Evolutionary conservation across 495 filamentous ascomycete genomes (phyloP), one percentile per base, ranked within the genome.

Genomic region (Penicillium cosmopolitanum): DNA sequence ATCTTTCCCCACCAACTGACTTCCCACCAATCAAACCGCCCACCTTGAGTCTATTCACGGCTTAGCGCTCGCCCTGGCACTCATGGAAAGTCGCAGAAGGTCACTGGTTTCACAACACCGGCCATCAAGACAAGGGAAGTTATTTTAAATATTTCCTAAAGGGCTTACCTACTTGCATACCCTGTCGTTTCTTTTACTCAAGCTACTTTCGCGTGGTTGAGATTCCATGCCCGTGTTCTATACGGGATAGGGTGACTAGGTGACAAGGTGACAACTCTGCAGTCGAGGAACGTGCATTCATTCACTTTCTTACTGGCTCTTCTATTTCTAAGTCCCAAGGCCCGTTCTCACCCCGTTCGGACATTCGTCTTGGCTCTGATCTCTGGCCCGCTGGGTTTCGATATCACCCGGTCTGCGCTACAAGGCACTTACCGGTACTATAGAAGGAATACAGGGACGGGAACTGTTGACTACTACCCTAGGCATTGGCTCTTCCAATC

Each of bases 41-140:
- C 31, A 10, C 44, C 44, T 21, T 9, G 23, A 48, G 46, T 23
- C 46, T 3, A 4, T 19, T 57, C 47, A 12, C 16, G 42, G 50
- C 28, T 46, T 62, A 58, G 60, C 35, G 60, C 46, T 48, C 18
- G 46, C 19, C 25, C 23, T 31, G 23, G 15, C 31, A 36, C 33
- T 53, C 50, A 31, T 57, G 21, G 55, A 55, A 58, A 58, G 51
- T 58, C 53, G 48, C 53, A 61, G 59, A 53, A 61, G n/a, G 28
- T 50, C 38, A 16, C 48, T 53, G 15, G 50, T 59, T 58, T 40
- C 42, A 58, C 56, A 47, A 36, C 4, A 8, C 4, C 11, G 15
- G n/a, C 6, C 4, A 44, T 16, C 4, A 44, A 7, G 36, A n/a
- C 36, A 38, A 12, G 36, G 28, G 28, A 31, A 31, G 28, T 8